Conservation (phyloP, 2,329 filamentous ascomycete species). For the Zymoseptoria crescenta region DNA sequence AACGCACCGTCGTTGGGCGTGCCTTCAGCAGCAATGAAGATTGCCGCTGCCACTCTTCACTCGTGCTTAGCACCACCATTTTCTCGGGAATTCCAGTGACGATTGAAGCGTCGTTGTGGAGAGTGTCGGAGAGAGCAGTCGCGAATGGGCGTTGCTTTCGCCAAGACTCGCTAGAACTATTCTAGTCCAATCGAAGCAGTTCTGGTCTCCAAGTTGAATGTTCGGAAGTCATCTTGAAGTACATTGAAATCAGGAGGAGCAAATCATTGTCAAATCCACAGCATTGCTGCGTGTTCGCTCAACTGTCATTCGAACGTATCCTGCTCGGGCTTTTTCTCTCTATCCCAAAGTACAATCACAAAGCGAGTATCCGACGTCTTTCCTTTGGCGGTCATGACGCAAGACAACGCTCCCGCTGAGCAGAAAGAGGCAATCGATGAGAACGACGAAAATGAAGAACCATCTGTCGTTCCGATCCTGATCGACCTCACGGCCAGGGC, state of each 20-base stretch:
- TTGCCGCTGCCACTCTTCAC: conserved; percentile 86
- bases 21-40: conserved; percentile 80
- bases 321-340: no score
- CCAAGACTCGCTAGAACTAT: background rate
- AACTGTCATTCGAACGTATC: no score
- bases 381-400: background rate
- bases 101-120: background rate
- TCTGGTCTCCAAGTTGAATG: background rate
- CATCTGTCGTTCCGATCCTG: background rate
- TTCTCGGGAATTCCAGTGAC: conserved; percentile 1
- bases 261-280: no score
- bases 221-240: background rate
- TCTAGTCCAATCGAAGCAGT: background rate
- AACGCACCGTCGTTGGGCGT: conserved; percentile 69
- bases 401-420: background rate
- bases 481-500: conserved; percentile 31
- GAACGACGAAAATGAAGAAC: background rate
- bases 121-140: background rate
- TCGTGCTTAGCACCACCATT: conserved; percentile 76
- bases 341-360: no score
- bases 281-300: no score
- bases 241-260: background rate
- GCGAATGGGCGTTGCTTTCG: background rate
- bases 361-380: background rate
- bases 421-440: background rate